Percentiles rank a stretch among this genome's conserved stretches.
These are phyloP conservation scores for Termitomyces sp. DNA, from an alignment of 768 basidiomycete genomes.

Conservation along the genomic window DNA sequence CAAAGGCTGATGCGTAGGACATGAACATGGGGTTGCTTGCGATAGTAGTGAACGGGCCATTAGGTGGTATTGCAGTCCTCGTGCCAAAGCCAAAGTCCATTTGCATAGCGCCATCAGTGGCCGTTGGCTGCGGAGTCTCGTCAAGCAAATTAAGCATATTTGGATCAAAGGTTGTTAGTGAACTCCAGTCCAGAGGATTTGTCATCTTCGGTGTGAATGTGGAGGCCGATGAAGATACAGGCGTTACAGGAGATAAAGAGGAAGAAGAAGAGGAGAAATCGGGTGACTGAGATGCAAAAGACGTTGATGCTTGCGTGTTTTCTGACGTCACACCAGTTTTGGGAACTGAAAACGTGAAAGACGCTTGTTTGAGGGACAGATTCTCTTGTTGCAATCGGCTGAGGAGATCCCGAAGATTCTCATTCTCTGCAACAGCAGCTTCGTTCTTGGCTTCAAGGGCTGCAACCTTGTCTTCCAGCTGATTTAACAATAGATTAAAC, in stretches of 20 bases:
- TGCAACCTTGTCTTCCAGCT: slow-evolving; percentile 91
- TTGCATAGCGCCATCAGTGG: slow-evolving; percentile 52
- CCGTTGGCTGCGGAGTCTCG: slow-evolving; percentile 48
- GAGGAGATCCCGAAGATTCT: slow-evolving; percentile 83
- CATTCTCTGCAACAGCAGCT: slow-evolving; percentile 69
- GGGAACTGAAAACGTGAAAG: slow-evolving; percentile 83
- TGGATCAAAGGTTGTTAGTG: slow-evolving; percentile 67
- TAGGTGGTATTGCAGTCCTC: slow-evolving; percentile 37
- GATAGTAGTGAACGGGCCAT: slow-evolving; percentile 67
- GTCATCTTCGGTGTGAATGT: slow-evolving; percentile 28
- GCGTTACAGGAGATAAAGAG: slow-evolving; percentile 9
- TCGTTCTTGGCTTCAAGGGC: slow-evolving; percentile 82
- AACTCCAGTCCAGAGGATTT: slow-evolving; percentile 57
- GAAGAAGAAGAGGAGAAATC: slow-evolving; percentile 19
- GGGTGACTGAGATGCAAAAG: slow-evolving; percentile 22
- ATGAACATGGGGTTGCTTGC: slow-evolving; percentile 82
- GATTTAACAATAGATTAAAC: slow-evolving; percentile 4
- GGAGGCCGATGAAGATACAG: slow-evolving; percentile 18
- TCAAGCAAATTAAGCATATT: slow-evolving; percentile 59
- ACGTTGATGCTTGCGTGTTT: slow-evolving; percentile 16
- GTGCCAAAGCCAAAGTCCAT: slow-evolving; percentile 56
- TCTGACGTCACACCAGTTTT: slow-evolving; percentile 20
- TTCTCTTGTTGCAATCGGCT: slow-evolving; percentile 86
- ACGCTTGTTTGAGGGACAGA: slow-evolving; percentile 66
- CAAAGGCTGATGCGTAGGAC: slow-evolving; percentile 65